Conservation (phyloP, 331 rosid species). For the Rosa hybrid region DNA sequence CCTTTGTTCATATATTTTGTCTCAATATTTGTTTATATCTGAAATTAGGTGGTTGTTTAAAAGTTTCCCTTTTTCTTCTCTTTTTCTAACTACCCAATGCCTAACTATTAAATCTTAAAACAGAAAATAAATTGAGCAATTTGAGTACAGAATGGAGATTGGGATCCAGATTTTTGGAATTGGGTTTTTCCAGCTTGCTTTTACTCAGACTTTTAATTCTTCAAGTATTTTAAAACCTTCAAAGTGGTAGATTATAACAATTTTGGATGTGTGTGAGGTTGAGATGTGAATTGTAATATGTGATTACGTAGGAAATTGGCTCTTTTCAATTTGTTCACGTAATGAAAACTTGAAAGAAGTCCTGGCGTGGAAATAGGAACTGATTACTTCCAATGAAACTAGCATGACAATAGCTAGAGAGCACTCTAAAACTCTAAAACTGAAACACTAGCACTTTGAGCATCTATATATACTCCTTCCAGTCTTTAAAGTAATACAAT, state of each 20-base stretch:
- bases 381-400: constrained; percentile 15
- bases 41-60: too few relatives aligned
- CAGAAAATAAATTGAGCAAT: too few relatives aligned
- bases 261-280: background rate
- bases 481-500: background rate
- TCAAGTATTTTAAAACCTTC: too few relatives aligned
- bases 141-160: too few relatives aligned
- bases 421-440: background rate
- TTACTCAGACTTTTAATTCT: too few relatives aligned
- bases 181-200: too few relatives aligned
- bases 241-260: background rate
- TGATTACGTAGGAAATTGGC: background rate
- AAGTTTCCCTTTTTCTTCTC: too few relatives aligned
- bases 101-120: too few relatives aligned
- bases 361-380: background rate
- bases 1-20: background rate
- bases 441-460: background rate
- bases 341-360: background rate
- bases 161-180: too few relatives aligned
- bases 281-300: background rate
- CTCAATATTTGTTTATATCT: too few relatives aligned
- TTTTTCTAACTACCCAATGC: background rate
- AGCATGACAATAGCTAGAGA: constrained; percentile 18
- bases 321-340: background rate
- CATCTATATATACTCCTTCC: background rate